Evolutionary conservation across 352 stramenopile species (phyloP), one percentile per base, ranked within the genome.

Genomic region (Pythium oligandrum): DNA sequence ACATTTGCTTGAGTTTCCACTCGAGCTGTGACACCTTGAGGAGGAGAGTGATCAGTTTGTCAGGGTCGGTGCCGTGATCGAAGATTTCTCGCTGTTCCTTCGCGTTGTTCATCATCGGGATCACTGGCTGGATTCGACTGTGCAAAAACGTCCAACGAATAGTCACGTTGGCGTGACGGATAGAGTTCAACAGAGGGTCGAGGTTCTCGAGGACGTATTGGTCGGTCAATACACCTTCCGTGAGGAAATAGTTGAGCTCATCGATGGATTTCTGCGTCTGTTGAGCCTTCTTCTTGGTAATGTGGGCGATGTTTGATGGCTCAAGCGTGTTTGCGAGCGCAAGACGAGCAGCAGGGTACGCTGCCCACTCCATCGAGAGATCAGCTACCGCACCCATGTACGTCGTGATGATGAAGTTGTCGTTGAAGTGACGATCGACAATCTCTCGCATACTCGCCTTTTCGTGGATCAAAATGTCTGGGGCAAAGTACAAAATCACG

Each of bases 401-500:
- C n/a, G 83, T 96, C 38, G 89, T 84, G 46, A 98, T 68, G 50
- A 98, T 96, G 58, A 96, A 98, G 75, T 98, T 98, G 70, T 98
- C 95, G 59, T 96, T 95, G 61, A 98, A 98, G 62, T 96, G 92
- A 30, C 90, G 89, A 70, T 98, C 94, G 4, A 98, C 93, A 53
- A 98, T 96, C 68, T 97, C 91, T 42, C 94, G 86, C 86, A 98
- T 96, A 50, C 73, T 96, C 42, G 83, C 75, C 45, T 92, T 87
- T 36, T 98, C 90, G 55, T 96, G 83, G 55, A 96, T 96, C 12
- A 98, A 53, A 53, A 96, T 95, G 33, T 94, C 79, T 0, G 94
- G 88, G 8, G 89, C 86, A 54, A 98, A 98, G 68, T 94, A 98
- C 35, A 98, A 58, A 47, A 98, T 95, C 30, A 98, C 92, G 64